Percentiles rank a stretch among this genome's conserved stretches.
Evolutionary conservation across 2,329 filamentous ascomycete species (phyloP).

Genomic region (Lachnellula subtilissima): DNA sequence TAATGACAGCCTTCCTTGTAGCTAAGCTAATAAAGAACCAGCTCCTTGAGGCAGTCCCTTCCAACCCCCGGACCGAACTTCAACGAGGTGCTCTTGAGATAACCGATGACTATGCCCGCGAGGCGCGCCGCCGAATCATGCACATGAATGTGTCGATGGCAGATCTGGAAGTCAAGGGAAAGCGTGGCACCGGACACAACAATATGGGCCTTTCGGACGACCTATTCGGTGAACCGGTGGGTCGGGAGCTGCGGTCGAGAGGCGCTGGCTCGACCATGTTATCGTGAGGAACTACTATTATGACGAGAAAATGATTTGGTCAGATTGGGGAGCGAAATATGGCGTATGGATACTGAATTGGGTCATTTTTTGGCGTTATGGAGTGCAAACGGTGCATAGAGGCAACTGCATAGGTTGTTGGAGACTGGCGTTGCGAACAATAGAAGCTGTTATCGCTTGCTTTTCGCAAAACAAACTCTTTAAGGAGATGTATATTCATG

Average conservation of each 20-base stretch:
- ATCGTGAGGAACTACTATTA: neutral
- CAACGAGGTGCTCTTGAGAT: constrained; percentile 65
- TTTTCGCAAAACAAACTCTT: too few species aligned
- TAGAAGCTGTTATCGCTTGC: too few species aligned
- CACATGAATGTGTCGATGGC: constrained; percentile 72
- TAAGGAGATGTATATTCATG: too few species aligned
- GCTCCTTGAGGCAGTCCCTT: constrained; percentile 68
- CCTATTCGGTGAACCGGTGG: neutral
- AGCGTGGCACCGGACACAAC: neutral
- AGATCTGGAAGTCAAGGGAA: constrained; percentile 59
- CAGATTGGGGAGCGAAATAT: too few species aligned
- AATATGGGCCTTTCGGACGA: neutral
- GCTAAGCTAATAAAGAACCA: constrained; percentile 31
- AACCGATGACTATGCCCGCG: constrained; percentile 66
- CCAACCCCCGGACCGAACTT: constrained; percentile 61
- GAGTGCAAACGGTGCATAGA: neutral
- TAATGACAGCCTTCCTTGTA: neutral
- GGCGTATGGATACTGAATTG: neutral
- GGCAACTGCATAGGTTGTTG: neutral
- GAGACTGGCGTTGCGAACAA: too few species aligned
- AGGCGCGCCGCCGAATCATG: constrained; percentile 70
- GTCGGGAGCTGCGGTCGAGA: neutral
- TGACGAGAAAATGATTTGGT: neutral
- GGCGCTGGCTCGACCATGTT: neutral
- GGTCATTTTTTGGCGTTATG: neutral